phyloP scores from a whole-genome alignment of 345 rosid species.

The Capsella bursapastoris region DNA sequence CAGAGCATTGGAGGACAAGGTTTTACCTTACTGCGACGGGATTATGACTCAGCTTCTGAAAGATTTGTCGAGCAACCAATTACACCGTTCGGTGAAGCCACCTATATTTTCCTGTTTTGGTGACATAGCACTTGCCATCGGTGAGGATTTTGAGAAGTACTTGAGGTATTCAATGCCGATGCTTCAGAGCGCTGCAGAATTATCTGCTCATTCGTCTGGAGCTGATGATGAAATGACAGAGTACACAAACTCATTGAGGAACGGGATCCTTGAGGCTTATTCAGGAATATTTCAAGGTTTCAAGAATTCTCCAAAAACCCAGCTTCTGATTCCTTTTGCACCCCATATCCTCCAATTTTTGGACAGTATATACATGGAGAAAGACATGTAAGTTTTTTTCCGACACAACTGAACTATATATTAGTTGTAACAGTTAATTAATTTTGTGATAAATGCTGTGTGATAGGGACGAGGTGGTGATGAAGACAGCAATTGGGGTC shows the following conservation, averaged over 20 bases:
- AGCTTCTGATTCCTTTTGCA: constrained; percentile 71
- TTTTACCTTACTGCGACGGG: constrained; percentile 72
- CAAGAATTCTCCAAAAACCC: constrained; percentile 72
- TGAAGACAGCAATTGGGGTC: constrained; percentile 80
- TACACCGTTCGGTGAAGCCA: constrained; percentile 80
- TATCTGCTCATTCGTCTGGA: constrained; percentile 64
- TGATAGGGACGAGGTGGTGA: constrained; percentile 74
- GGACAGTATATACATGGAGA: constrained; percentile 80
- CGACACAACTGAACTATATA: neutral
- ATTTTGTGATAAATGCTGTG: neutral
- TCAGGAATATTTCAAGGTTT: constrained; percentile 84
- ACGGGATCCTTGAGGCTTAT: constrained; percentile 76
- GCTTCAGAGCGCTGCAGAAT: constrained; percentile 78
- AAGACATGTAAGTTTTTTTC: constrained; percentile 65
- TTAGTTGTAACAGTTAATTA: neutral
- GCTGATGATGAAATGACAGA: constrained; percentile 78
- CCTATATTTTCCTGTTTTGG: constrained; percentile 80
- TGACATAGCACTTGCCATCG: constrained; percentile 75
- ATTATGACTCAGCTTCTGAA: constrained; percentile 83
- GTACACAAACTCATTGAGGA: constrained; percentile 72
- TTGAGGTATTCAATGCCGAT: constrained; percentile 73
- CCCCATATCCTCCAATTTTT: constrained; percentile 74
- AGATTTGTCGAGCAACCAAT: constrained; percentile 77
- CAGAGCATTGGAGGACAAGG: constrained; percentile 70
- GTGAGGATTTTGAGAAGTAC: constrained; percentile 76